phyloP scores from a whole-genome alignment of 2,329 filamentous ascomycete species.

The Fusarium torreyae region DNA sequence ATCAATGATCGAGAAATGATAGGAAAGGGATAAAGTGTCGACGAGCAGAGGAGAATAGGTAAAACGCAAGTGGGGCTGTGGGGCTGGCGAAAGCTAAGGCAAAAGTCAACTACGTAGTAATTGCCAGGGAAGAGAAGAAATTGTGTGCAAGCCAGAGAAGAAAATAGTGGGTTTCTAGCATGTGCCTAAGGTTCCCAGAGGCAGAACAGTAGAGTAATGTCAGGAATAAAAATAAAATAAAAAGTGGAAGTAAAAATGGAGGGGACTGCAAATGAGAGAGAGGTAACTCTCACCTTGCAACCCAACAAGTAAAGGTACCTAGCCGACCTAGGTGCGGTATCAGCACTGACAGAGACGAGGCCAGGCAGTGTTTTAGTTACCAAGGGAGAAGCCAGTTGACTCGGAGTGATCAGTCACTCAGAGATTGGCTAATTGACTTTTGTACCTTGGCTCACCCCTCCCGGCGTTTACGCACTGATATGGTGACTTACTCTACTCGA shows the following conservation, averaged over 20 bases:
- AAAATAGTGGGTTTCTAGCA: slow-evolving; percentile 19
- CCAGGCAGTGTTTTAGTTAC: slow-evolving; percentile 52
- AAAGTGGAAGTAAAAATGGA: slow-evolving; percentile 5
- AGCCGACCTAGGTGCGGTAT: not conserved
- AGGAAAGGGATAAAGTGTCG: slow-evolving; percentile 31
- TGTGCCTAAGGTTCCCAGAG: slow-evolving; percentile 12
- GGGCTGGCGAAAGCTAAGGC: slow-evolving; percentile 27
- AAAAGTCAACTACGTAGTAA: slow-evolving; percentile 35
- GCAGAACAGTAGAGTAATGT: not conserved
- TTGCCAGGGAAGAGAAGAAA: slow-evolving; percentile 29
- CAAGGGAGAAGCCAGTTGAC: slow-evolving; percentile 47
- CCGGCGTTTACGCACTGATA: not conserved
- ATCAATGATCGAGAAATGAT: slow-evolving; percentile 11
- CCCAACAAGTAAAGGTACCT: not conserved
- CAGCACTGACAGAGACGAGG: slow-evolving; percentile 38
- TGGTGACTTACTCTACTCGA: not conserved
- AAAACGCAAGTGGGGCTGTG: slow-evolving; percentile 20
- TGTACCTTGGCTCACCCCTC: slow-evolving; percentile 5
- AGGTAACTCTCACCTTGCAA: not conserved
- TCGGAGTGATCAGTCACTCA: slow-evolving; percentile 10
- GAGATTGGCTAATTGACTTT: slow-evolving; percentile 20
- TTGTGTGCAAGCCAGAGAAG: slow-evolving; percentile 23
- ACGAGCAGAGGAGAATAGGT: slow-evolving; percentile 10
- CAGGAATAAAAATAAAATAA: slow-evolving; percentile 9
- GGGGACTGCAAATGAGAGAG: slow-evolving; percentile 6